Conservation (phyloP, 352 stramenopile species). For the Globisporangium paroecandrum region DNA sequence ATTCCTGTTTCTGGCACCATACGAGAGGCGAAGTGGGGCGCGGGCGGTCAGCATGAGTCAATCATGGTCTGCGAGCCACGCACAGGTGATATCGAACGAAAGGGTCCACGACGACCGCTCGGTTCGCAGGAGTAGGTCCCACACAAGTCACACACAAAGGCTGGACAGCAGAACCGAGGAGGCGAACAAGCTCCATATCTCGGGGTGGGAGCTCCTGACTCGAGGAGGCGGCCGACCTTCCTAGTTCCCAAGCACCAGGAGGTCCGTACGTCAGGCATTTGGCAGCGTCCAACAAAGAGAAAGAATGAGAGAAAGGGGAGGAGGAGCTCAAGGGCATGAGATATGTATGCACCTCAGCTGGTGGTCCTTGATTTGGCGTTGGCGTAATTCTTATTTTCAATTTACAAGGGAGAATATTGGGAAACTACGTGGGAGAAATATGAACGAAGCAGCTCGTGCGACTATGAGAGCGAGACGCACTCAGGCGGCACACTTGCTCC, state of each 20-base stretch:
- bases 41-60: background rate
- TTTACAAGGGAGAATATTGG: background rate
- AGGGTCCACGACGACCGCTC: background rate
- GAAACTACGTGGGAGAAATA: background rate
- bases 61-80: background rate
- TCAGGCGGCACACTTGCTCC: slow-evolving; percentile 11
- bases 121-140: slow-evolving; percentile 3
- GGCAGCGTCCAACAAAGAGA: background rate
- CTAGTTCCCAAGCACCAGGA: background rate
- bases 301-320: background rate
- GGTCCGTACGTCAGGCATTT: background rate
- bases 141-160: slow-evolving; percentile 9
- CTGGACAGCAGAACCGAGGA: background rate
- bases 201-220: background rate
- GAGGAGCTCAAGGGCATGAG: background rate
- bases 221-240: background rate
- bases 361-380: background rate
- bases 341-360: background rate
- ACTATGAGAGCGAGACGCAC: background rate
- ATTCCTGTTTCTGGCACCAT: slow-evolving; percentile 5
- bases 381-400: background rate
- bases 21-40: background rate
- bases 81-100: background rate
- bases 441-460: background rate
- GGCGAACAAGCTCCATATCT: background rate